These are phyloP conservation scores for Hypoxylon sp. DNA, from an alignment of 2,329 filamentous ascomycete genomes.

Conservation along the genomic window DNA sequence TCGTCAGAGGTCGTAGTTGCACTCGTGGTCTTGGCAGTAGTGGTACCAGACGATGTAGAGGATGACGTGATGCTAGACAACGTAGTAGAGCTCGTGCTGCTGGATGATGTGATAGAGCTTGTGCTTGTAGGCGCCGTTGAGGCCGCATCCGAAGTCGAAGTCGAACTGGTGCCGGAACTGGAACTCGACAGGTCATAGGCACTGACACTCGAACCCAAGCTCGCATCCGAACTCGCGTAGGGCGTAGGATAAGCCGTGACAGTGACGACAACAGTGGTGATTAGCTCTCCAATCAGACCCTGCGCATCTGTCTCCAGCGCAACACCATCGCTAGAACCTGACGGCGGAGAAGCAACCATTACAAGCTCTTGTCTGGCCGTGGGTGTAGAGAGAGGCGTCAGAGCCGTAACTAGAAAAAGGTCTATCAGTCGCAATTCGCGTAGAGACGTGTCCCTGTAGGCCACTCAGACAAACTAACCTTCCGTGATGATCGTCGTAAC, in stretches of 20 bases:
- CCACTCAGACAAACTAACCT: constrained; percentile 14
- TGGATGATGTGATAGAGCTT: not conserved
- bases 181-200: not conserved
- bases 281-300: not conserved
- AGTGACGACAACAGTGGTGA: constrained; percentile 27
- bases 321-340: not conserved
- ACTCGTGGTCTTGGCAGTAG: not conserved
- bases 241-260: not conserved
- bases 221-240: not conserved
- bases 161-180: not conserved
- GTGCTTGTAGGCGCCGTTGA: not conserved
- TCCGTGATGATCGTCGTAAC: not conserved
- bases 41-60: not conserved
- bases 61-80: not conserved
- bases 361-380: not conserved
- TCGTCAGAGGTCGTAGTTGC: not conserved
- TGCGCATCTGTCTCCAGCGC: not conserved
- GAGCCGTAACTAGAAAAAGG: not conserved
- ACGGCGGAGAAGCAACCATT: not conserved
- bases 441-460: not conserved
- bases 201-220: not conserved
- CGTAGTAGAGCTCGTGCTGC: constrained; percentile 1
- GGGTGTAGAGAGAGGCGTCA: not conserved
- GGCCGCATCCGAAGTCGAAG: not conserved
- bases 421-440: not conserved